Evolutionary conservation across 352 stramenopile genomes (phyloP), one percentile per base, ranked within the genome.

Genomic region (Phytophthora hybrid): DNA sequence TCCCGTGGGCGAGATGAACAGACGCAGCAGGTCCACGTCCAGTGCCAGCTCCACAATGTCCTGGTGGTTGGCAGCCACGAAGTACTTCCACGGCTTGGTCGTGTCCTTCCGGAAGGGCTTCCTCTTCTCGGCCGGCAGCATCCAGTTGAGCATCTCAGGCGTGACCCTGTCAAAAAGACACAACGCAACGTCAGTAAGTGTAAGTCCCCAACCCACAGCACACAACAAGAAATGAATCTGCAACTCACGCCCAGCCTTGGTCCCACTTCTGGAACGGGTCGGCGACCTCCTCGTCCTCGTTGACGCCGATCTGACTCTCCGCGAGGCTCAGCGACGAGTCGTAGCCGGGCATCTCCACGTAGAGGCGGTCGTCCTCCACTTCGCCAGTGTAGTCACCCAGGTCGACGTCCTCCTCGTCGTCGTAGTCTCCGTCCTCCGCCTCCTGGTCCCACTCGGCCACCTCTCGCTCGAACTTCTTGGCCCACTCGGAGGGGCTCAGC

Each of bases 141-240:
- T 95, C 88, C 88, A 95, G 75, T 95, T 95, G 49, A 93, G 83
- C 86, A 93, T 93, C 65, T 93, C 88, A 1, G 88, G 88, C 14
- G 79, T 61, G 29, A 85, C 73, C 19, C 78, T 85, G 61, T 37
- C 39, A 34, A 34, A 63, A 41, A 52, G 0, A 31, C 26, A 31
- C 26, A 31, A 31, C 26, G 26, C 4, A 31, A 31, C 26, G 26
- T 31, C 2, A 31, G 26, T 31, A 31, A 29, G 23, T 29, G 23
- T 31, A 31, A 31, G 26, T 31, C 2, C 26, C 26, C 26, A 31
- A 31, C 6, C 26, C 26, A 31, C 26, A 31, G 26, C 26, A 31
- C 26, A 31, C 26, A 31, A 31, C 0, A 31, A 31, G 26, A 31
- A 31, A 31, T 31, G 26, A 31, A 31, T 31, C 37, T 19, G 9